Percentiles rank a stretch among this genome's conserved stretches.
Evolutionary conservation across 2,329 filamentous ascomycete genomes (phyloP).

Genomic region (Blastomyces percursus): DNA sequence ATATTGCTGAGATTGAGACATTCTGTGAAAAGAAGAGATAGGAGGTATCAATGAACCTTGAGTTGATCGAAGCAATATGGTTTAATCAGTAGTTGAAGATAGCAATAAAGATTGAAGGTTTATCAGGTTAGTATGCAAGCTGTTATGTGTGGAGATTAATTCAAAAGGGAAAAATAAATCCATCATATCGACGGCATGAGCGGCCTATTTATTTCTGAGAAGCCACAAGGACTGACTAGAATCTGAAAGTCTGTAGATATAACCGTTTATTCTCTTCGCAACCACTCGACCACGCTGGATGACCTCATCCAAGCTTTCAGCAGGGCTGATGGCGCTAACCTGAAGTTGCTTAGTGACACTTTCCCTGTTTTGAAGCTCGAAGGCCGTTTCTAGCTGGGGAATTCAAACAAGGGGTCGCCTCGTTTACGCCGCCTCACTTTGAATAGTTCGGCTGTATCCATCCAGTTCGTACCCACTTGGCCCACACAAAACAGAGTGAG

Average conservation of each 20-base stretch:
- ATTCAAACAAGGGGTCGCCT: constrained; percentile 1
- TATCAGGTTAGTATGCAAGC: background rate
- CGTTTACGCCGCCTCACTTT: constrained; percentile 3
- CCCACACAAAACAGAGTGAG: background rate
- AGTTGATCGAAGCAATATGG: background rate
- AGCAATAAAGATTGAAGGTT: background rate
- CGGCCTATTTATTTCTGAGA: constrained; percentile 1
- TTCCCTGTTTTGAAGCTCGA: background rate
- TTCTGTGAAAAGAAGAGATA: constrained; percentile 12
- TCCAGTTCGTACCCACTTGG: background rate
- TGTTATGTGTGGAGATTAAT: too few relatives aligned
- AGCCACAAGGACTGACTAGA: background rate
- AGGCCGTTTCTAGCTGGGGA: background rate
- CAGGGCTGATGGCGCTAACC: constrained; percentile 1
- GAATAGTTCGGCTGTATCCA: background rate
- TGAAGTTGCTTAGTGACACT: background rate
- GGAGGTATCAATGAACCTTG: constrained; percentile 7
- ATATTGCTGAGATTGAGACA: constrained; percentile 35
- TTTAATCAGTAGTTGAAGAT: background rate
- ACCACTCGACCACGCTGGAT: background rate
- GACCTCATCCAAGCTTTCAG: constrained; percentile 1
- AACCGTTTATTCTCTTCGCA: background rate
- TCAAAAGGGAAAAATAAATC: background rate
- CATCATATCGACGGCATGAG: background rate
- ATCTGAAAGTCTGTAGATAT: background rate